phyloP scores from a whole-genome alignment of 495 filamentous ascomycete species.

The Penicillium herquei region DNA sequence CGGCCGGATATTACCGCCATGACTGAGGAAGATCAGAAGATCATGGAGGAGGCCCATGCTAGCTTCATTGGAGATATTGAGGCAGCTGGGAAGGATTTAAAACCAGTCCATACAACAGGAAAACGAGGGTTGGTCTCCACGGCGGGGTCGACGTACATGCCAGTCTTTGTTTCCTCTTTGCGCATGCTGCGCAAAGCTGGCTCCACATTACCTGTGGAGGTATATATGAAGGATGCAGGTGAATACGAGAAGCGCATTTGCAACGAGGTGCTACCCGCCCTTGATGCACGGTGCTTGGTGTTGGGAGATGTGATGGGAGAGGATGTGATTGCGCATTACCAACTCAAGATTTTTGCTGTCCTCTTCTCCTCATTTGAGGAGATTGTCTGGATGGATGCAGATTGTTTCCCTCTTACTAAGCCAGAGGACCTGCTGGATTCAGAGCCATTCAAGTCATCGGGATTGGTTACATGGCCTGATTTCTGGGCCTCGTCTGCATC shows the following conservation, averaged over 20 bases:
- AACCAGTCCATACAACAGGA: constrained; percentile 40
- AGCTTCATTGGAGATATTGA: constrained; percentile 40
- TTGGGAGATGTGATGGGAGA: constrained; percentile 44
- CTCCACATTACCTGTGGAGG: constrained; percentile 55
- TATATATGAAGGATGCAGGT: constrained; percentile 50
- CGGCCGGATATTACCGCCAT: constrained; percentile 37
- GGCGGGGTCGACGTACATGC: constrained; percentile 44
- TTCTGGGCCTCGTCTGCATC: constrained; percentile 57
- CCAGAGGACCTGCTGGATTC: constrained; percentile 50
- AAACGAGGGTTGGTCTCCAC: constrained; percentile 57
- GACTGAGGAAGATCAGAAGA: constrained; percentile 28
- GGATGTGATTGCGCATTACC: constrained; percentile 46
- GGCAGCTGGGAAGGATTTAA: constrained; percentile 25
- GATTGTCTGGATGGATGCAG: constrained; percentile 62
- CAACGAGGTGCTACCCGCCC: constrained; percentile 45
- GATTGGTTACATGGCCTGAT: constrained; percentile 62
- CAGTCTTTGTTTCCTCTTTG: constrained; percentile 50
- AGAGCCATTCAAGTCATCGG: constrained; percentile 51
- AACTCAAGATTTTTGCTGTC: constrained; percentile 61
- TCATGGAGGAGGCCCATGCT: constrained; percentile 44
- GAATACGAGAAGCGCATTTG: constrained; percentile 55
- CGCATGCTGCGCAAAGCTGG: constrained; percentile 58
- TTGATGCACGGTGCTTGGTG: constrained; percentile 53
- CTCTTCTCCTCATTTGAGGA: constrained; percentile 60
- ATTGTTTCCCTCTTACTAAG: constrained; percentile 52